Conservation (phyloP, 257 asterid genomes). For the Solanum neorickii region DNA sequence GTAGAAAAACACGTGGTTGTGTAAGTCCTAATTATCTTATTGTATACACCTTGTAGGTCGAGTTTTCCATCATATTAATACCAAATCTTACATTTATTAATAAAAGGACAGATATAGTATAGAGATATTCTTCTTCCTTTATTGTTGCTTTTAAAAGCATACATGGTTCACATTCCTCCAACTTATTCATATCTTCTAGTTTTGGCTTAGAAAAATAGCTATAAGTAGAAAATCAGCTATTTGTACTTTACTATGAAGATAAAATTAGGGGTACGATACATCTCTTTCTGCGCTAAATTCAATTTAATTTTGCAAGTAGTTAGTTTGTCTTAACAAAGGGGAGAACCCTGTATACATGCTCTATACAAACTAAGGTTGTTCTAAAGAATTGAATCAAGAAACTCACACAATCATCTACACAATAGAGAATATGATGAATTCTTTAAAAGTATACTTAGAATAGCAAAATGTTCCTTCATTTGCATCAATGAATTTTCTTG, state of each 20-base stretch:
- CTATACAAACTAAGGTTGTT: not conserved
- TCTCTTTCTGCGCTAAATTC: not conserved
- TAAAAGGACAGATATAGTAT: not conserved
- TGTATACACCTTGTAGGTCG: not conserved
- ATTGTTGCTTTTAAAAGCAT: not conserved
- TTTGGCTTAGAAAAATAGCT: not conserved
- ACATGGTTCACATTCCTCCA: not conserved
- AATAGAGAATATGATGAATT: not conserved
- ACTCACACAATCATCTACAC: not conserved
- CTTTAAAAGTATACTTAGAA: not conserved
- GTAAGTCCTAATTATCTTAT: not conserved
- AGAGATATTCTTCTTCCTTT: not conserved
- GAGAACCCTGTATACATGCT: not conserved
- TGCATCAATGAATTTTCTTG: not conserved
- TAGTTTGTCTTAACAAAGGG: not conserved
- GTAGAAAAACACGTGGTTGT: not conserved
- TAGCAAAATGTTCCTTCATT: not conserved
- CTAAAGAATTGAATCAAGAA: not conserved
- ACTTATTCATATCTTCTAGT: not conserved
- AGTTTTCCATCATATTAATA: not conserved
- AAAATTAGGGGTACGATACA: not conserved
- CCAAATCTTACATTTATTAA: not conserved
- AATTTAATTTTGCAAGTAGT: not conserved
- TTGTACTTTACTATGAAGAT: not conserved
- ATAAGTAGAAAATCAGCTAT: not conserved